Evolutionary conservation across 2,329 filamentous ascomycete genomes (phyloP).

Genomic region (Cucurbitaria berberidis): DNA sequence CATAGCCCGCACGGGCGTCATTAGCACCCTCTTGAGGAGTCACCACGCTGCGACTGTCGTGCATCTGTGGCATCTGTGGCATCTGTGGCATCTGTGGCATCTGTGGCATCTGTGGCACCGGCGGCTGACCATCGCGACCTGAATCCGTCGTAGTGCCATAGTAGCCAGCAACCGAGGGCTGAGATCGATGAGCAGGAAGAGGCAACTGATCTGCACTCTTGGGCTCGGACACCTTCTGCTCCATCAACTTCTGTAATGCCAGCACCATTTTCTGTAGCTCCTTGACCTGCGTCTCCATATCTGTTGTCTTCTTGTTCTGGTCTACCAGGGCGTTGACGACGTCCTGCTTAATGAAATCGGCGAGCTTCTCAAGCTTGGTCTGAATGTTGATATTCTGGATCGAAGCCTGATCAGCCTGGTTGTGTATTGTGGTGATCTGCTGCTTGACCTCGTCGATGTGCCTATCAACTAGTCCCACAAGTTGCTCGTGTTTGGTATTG

Average conservation of each 20-base stretch:
- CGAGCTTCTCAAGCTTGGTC: slow-evolving; percentile 34
- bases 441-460: slow-evolving; percentile 34
- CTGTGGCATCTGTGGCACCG: slow-evolving; percentile 15
- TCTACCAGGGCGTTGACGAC: slow-evolving; percentile 28
- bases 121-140: slow-evolving; percentile 14
- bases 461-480: slow-evolving; percentile 25
- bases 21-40: slow-evolving; percentile 20
- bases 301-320: slow-evolving; percentile 33
- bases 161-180: slow-evolving; percentile 27
- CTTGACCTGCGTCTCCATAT: slow-evolving; percentile 33
- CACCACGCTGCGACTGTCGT: slow-evolving; percentile 13
- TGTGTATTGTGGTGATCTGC: slow-evolving; percentile 29
- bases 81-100: too few species aligned
- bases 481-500: slow-evolving; percentile 27
- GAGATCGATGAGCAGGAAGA: too few species aligned
- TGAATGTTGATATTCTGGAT: slow-evolving; percentile 28
- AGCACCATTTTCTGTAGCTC: slow-evolving; percentile 33
- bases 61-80: slow-evolving; percentile 15
- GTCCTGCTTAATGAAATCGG: slow-evolving; percentile 33
- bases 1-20: slow-evolving; percentile 22
- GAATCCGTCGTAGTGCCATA: slow-evolving; percentile 22
- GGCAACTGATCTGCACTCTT: slow-evolving; percentile 6
- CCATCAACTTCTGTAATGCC: slow-evolving; percentile 31
- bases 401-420: slow-evolving; percentile 25
- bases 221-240: slow-evolving; percentile 21